These are phyloP conservation scores for Corymbia citriodora DNA, from an alignment of 441 rosid species.

Conservation along the genomic window DNA sequence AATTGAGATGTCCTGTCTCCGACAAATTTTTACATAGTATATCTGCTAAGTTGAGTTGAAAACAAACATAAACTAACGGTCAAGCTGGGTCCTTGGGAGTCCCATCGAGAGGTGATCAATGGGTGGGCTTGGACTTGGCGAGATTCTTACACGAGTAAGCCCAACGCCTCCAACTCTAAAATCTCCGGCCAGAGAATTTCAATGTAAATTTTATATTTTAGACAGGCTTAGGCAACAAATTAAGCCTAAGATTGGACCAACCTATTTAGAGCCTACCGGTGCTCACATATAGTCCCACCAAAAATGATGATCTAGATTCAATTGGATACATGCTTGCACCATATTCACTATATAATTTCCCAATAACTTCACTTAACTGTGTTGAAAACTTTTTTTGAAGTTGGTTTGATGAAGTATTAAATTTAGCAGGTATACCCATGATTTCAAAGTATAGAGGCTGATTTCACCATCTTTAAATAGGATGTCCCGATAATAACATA, in stretches of 20 bases:
- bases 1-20: neutral
- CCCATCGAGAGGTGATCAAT: neutral
- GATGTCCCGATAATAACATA: neutral
- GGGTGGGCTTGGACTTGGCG: neutral
- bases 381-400: neutral
- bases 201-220: neutral
- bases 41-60: neutral
- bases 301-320: neutral
- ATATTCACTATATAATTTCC: neutral
- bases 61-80: neutral
- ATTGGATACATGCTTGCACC: neutral
- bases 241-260: neutral
- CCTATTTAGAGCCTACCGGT: neutral
- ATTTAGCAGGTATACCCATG: neutral
- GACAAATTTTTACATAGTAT: neutral
- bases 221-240: neutral
- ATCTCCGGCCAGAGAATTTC: neutral
- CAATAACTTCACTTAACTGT: neutral
- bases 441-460: neutral
- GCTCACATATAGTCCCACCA: neutral
- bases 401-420: neutral
- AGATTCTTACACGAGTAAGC: neutral
- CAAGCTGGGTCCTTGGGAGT: neutral
- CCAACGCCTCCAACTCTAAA: neutral
- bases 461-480: neutral